phyloP scores from a whole-genome alignment of 108 stramenopile genomes.

The Cyclotella baltica region DNA sequence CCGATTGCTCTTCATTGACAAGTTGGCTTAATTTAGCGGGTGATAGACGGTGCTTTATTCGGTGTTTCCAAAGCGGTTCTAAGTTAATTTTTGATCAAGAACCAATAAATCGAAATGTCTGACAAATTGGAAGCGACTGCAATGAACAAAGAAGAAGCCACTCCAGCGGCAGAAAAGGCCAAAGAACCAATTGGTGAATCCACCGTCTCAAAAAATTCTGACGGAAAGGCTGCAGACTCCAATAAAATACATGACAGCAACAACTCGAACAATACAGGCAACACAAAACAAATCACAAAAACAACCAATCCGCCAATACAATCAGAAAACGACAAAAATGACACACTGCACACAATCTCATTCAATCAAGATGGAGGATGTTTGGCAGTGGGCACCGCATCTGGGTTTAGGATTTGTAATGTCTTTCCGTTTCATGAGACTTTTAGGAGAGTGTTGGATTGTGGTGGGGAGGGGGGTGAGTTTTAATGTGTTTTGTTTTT shows the following conservation, averaged over 20 bases:
- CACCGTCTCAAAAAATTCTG: too few species aligned
- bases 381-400: constrained; percentile 88
- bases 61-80: too few species aligned
- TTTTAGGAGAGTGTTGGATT: constrained; percentile 72
- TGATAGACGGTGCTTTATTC: too few species aligned
- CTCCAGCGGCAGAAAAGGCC: too few species aligned
- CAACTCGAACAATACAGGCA: not conserved
- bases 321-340: constrained; percentile 29
- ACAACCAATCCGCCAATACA: not conserved
- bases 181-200: too few species aligned
- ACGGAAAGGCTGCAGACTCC: not conserved
- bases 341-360: constrained; percentile 67
- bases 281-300: constrained; percentile 8
- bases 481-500: not conserved
- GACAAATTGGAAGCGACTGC: too few species aligned
- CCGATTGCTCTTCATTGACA: too few species aligned
- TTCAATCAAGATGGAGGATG: constrained; percentile 95
- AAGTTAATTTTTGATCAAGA: too few species aligned
- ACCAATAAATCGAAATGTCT: too few species aligned
- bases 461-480: constrained; percentile 37
- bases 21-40: too few species aligned
- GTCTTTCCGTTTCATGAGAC: constrained; percentile 93
- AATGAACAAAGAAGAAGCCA: too few species aligned
- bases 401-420: constrained; percentile 96
- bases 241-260: not conserved